These are phyloP conservation scores for Sporothrix dimorphospora DNA, from an alignment of 2,329 filamentous ascomycete genomes.

Conservation along the genomic window DNA sequence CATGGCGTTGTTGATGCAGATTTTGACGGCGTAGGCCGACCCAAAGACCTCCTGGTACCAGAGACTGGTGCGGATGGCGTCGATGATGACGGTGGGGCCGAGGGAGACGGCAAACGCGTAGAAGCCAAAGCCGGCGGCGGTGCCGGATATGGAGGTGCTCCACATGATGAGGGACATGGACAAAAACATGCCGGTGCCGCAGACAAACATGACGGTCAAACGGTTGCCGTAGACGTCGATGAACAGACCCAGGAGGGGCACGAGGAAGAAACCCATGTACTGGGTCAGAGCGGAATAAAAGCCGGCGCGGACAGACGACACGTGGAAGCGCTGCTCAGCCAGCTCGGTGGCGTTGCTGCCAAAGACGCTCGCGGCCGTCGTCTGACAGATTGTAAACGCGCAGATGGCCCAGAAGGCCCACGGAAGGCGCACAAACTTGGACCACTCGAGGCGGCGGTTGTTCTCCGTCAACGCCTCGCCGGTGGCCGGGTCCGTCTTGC, in stretches of 20 bases:
- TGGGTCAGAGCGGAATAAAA: slow-evolving; percentile 63
- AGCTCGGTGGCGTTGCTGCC: slow-evolving; percentile 63
- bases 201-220: slow-evolving; percentile 45
- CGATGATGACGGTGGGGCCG: slow-evolving; percentile 62
- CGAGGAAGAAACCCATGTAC: slow-evolving; percentile 61
- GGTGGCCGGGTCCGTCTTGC: slow-evolving; percentile 57
- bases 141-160: slow-evolving; percentile 52
- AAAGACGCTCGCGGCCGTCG: slow-evolving; percentile 58
- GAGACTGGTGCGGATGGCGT: slow-evolving; percentile 62
- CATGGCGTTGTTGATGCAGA: slow-evolving; percentile 66
- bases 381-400: slow-evolving; percentile 61
- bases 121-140: slow-evolving; percentile 62
- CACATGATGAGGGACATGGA: slow-evolving; percentile 60
- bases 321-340: slow-evolving; percentile 61
- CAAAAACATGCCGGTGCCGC: slow-evolving; percentile 54
- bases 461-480: slow-evolving; percentile 63
- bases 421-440: slow-evolving; percentile 59
- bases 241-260: slow-evolving; percentile 53
- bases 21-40: slow-evolving; percentile 62
- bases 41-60: slow-evolving; percentile 55
- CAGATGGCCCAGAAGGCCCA: slow-evolving; percentile 64
- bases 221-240: slow-evolving; percentile 47
- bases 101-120: slow-evolving; percentile 60
- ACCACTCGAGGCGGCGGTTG: slow-evolving; percentile 59
- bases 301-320: slow-evolving; percentile 58